Conservation (phyloP, 805 yeast genomes). For the Wickerhamiella lipophila region DNA sequence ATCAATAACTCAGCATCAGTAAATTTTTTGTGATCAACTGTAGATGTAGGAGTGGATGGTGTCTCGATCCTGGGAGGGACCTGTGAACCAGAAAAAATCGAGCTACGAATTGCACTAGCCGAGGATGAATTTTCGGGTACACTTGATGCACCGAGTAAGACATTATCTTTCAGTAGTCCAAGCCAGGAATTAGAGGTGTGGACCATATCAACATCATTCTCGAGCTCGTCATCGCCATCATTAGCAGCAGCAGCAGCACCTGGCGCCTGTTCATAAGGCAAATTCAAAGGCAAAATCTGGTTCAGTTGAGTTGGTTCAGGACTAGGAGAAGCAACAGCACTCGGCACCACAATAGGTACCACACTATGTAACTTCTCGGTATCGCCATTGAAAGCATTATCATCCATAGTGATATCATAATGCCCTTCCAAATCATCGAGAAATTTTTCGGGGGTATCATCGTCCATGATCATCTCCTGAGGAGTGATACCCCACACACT, state of each 20-base stretch:
- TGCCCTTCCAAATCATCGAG: constrained; percentile 41
- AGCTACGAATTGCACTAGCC: neutral
- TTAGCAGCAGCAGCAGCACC: neutral
- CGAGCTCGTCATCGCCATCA: no score
- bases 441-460: constrained; percentile 15
- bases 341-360: neutral
- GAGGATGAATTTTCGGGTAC: neutral
- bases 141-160: neutral
- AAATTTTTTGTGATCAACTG: neutral
- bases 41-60: neutral
- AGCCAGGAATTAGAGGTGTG: neutral
- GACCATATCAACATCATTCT: neutral
- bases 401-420: constrained; percentile 26
- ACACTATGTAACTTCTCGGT: no score
- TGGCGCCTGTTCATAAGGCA: neutral
- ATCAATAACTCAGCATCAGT: neutral
- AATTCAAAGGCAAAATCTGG: neutral
- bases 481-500: constrained; percentile 78
- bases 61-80: neutral
- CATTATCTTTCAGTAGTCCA: neutral
- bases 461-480: constrained; percentile 22
- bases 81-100: neutral
- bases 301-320: neutral
- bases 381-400: no score
- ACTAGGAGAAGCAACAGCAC: neutral